phyloP scores from a whole-genome alignment of 2,329 filamentous ascomycete genomes.

The Calonectria crousiana region DNA sequence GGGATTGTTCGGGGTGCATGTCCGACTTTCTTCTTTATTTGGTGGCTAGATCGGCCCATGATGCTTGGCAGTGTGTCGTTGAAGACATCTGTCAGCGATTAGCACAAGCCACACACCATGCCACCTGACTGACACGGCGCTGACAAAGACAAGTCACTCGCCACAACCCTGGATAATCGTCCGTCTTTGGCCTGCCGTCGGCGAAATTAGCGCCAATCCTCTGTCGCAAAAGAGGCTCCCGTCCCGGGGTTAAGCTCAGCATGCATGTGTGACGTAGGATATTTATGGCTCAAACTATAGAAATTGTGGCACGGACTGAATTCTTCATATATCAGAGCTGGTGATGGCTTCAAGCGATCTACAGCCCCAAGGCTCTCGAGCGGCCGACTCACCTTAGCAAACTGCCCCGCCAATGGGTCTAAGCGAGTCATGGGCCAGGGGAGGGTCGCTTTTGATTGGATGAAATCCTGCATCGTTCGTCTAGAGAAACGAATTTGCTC shows the following conservation, averaged over 20 bases:
- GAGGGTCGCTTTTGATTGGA: slow-evolving; percentile 40
- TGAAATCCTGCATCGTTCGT: slow-evolving; percentile 40
- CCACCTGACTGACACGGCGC: slow-evolving; percentile 17
- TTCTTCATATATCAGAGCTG: slow-evolving; percentile 27
- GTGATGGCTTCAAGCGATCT: slow-evolving; percentile 44
- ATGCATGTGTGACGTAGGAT: slow-evolving; percentile 39
- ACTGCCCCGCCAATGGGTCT: slow-evolving; percentile 40
- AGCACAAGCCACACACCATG: slow-evolving; percentile 17
- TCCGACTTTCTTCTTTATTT: slow-evolving; percentile 12
- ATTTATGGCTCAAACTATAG: slow-evolving; percentile 28
- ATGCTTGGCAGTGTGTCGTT: slow-evolving; percentile 18
- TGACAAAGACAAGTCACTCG: slow-evolving; percentile 24
- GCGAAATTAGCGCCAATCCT: slow-evolving; percentile 23
- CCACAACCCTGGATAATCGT: slow-evolving; percentile 19
- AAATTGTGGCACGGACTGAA: slow-evolving; percentile 32
- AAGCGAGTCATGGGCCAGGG: slow-evolving; percentile 45
- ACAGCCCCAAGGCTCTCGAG: slow-evolving; percentile 13
- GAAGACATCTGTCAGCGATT: slow-evolving; percentile 26
- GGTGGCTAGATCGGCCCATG: slow-evolving; percentile 13
- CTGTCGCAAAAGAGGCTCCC: slow-evolving; percentile 34
- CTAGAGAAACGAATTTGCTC: slow-evolving; percentile 46
- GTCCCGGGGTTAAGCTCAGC: slow-evolving; percentile 25
- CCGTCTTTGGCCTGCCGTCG: slow-evolving; percentile 10
- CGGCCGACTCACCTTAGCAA: slow-evolving; percentile 28
- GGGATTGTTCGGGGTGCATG: slow-evolving; percentile 29